These are phyloP conservation scores for Alternaria triticina DNA, from an alignment of 2,329 filamentous ascomycete species.

Conservation along the genomic window DNA sequence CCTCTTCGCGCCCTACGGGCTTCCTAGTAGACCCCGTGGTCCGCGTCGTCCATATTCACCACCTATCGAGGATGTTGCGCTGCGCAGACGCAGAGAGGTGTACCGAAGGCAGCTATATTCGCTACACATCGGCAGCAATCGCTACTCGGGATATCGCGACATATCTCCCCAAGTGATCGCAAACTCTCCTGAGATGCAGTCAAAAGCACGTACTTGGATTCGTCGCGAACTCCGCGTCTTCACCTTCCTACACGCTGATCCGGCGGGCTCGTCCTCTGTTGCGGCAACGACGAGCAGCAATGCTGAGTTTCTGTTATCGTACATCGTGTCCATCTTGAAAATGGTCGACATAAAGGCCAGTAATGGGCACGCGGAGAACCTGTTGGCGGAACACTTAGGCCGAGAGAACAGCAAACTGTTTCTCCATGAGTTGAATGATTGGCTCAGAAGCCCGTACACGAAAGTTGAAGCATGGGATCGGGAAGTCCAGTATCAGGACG, in stretches of 20 bases:
- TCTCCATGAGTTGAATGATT: conserved; percentile 82
- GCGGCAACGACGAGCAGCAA: conserved; percentile 62
- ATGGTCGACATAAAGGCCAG: conserved; percentile 82
- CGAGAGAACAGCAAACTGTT: conserved; percentile 75
- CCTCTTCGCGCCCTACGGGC: conserved; percentile 20
- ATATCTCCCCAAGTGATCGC: conserved; percentile 72
- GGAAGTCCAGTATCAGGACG: conserved; percentile 71
- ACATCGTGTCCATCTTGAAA: conserved; percentile 82
- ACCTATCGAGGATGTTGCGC: conserved; percentile 48
- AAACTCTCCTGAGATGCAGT: conserved; percentile 70
- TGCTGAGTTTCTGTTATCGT: conserved; percentile 84
- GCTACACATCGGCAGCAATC: conserved; percentile 81
- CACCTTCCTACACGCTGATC: conserved; percentile 65
- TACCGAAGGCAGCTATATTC: conserved; percentile 78
- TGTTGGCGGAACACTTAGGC: conserved; percentile 80
- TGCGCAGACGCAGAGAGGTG: conserved; percentile 71
- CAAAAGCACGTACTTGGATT: conserved; percentile 80
- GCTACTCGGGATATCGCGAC: conserved; percentile 75
- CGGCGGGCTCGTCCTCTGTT: conserved; percentile 22
- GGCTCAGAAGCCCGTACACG: conserved; percentile 79
- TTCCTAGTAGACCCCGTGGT: conserved; percentile 23
- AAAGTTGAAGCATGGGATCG: conserved; percentile 80
- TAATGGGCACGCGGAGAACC: conserved; percentile 77
- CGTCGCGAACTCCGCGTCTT: conserved; percentile 86
- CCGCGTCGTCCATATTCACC: conserved; percentile 29